Percentiles rank a stretch among this genome's conserved stretches.
Conservation (phyloP, 2,329 filamentous ascomycete genomes). For the Phialemoniopsis sp. region DNA sequence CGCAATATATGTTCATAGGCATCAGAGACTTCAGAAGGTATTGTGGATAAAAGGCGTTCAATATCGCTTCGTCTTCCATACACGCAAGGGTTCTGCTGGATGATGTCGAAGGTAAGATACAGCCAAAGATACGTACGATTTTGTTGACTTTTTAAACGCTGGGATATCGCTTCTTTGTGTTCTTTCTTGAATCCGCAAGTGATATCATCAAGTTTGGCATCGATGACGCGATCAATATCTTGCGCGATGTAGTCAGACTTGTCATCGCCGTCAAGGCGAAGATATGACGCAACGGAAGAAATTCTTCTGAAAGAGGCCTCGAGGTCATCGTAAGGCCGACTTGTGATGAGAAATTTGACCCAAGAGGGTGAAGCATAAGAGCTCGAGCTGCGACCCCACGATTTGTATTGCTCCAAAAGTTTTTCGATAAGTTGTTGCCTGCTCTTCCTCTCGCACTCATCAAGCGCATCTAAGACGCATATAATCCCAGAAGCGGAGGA, state of each 20-base stretch:
- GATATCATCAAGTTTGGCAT: slow-evolving; percentile 12
- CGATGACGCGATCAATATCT: slow-evolving; percentile 26
- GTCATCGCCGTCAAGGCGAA: slow-evolving; percentile 18
- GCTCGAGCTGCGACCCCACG: not conserved
- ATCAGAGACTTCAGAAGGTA: slow-evolving; percentile 14
- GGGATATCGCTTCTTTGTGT: slow-evolving; percentile 11
- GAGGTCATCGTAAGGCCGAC: slow-evolving; percentile 20
- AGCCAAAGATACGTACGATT: slow-evolving; percentile 36
- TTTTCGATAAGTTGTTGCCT: slow-evolving; percentile 8
- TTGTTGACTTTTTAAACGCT: slow-evolving; percentile 19
- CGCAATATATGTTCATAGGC: slow-evolving; percentile 18
- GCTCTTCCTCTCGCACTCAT: slow-evolving; percentile 19
- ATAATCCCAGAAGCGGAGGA: slow-evolving; percentile 10
- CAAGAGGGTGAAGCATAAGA: slow-evolving; percentile 5
- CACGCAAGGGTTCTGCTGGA: slow-evolving; percentile 11
- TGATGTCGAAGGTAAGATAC: slow-evolving; percentile 22
- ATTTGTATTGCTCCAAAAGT: slow-evolving; percentile 9
- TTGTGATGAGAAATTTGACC: slow-evolving; percentile 26
- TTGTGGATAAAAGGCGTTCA: slow-evolving; percentile 3
- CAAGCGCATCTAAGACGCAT: slow-evolving; percentile 24
- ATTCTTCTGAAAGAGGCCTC: slow-evolving; percentile 10
- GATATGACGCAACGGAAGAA: slow-evolving; percentile 6
- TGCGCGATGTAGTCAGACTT: slow-evolving; percentile 17
- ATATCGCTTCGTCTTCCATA: slow-evolving; percentile 9
- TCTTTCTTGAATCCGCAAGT: slow-evolving; percentile 8